These are phyloP conservation scores for Ogataea paradorogensis DNA, from an alignment of 805 yeast species.

Conservation along the genomic window DNA sequence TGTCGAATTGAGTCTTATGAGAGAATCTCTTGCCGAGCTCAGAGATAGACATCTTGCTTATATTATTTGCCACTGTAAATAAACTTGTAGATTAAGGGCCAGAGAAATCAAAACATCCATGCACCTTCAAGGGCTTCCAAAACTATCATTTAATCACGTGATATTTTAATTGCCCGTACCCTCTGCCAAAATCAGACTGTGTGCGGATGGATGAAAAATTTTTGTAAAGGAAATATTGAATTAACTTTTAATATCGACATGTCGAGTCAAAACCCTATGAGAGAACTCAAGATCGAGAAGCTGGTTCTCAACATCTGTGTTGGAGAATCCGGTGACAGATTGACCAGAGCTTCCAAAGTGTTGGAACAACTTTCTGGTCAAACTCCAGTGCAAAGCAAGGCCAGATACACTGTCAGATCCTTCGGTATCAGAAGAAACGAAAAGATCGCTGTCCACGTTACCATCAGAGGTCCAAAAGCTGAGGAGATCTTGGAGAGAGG, in stretches of 20 bases:
- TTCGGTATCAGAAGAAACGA: slow-evolving; percentile 99
- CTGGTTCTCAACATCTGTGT: slow-evolving; percentile 99
- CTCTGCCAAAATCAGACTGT: slow-evolving; percentile 11
- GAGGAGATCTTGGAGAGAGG: slow-evolving; percentile 99
- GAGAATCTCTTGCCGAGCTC: slow-evolving; percentile 30
- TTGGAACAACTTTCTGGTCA: slow-evolving; percentile 99
- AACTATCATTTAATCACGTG: slow-evolving; percentile 6
- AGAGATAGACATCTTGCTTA: slow-evolving; percentile 29
- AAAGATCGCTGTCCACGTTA: slow-evolving; percentile 98
- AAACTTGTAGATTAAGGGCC: neutral
- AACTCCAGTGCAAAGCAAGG: slow-evolving; percentile 99
- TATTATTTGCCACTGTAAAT: slow-evolving; percentile 11
- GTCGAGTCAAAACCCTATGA: slow-evolving; percentile 81
- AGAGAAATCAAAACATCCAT: neutral
- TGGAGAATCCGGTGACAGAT: slow-evolving; percentile 99
- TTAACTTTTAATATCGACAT: slow-evolving; percentile 9
- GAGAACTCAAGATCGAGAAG: slow-evolving; percentile 98
- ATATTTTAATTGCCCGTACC: slow-evolving; percentile 5
- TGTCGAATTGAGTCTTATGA: slow-evolving; percentile 22
- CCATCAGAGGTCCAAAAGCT: slow-evolving; percentile 99
- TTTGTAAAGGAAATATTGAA: slow-evolving; percentile 9
- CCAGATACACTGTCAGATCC: slow-evolving; percentile 99
- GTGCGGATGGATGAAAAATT: slow-evolving; percentile 16
- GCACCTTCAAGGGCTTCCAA: slow-evolving; percentile 8
- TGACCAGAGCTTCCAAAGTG: slow-evolving; percentile 99